Evolutionary conservation across 495 filamentous ascomycete species (phyloP).

Genomic region (Evansstolkia leycettana): DNA sequence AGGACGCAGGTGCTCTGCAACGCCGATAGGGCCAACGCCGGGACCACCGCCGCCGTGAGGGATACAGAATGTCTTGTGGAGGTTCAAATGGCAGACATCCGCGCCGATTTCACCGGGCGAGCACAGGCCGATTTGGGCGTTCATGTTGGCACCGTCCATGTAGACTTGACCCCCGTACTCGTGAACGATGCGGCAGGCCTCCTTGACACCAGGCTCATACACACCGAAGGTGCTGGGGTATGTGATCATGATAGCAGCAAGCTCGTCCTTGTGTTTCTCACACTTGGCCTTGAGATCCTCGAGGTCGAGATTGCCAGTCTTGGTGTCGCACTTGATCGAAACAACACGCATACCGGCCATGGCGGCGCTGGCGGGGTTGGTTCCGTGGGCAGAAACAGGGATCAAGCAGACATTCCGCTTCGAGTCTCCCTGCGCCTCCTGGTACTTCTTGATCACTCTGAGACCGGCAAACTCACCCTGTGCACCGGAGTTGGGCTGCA

Average conservation of each 20-base stretch:
- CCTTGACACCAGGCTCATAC: conserved; percentile 84
- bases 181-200: conserved; percentile 79
- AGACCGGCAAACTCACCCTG: conserved; percentile 95
- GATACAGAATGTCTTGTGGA: conserved; percentile 99
- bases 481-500: conserved; percentile 95
- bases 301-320: conserved; percentile 84
- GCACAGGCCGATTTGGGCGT: conserved; percentile 94
- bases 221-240: conserved; percentile 97
- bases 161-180: conserved; percentile 87
- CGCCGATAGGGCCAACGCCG: conserved; percentile 90
- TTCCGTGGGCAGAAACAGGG: conserved; percentile 92
- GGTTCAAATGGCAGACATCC: conserved; percentile 94
- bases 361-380: conserved; percentile 90
- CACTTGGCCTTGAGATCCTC: conserved; percentile 78
- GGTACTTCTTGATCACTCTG: conserved; percentile 83
- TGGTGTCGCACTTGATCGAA: conserved; percentile 79
- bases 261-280: conserved; percentile 70
- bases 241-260: conserved; percentile 96
- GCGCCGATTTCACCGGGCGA: conserved; percentile 95
- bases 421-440: conserved; percentile 47
- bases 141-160: conserved; percentile 99
- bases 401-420: conserved; percentile 93
- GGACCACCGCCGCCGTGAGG: conserved; percentile 94
- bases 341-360: conserved; percentile 98
- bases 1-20: conserved; percentile 65